Conservation (phyloP, 345 rosid genomes). For the Brassica juncea region DNA sequence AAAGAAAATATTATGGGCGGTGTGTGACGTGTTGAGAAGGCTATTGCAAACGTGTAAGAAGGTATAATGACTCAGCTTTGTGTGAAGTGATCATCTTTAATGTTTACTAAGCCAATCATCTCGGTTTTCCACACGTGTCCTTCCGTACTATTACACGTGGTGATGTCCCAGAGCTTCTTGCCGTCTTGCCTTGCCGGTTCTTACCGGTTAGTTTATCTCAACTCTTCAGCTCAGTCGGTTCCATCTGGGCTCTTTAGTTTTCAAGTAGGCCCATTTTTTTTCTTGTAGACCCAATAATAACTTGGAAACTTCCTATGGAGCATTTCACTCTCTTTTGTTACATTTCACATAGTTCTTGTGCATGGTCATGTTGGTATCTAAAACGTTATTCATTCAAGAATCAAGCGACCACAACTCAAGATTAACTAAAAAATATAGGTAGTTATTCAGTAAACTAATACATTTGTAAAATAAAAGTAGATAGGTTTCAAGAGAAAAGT, state of each 20-base stretch:
- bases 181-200: not conserved
- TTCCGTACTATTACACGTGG: slow-evolving; percentile 29
- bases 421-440: slow-evolving; percentile 8
- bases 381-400: slow-evolving; percentile 18
- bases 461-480: not conserved
- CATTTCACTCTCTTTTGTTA: not conserved
- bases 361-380: not conserved
- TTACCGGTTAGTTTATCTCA: not conserved
- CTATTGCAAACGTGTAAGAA: slow-evolving; percentile 38
- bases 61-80: slow-evolving; percentile 27
- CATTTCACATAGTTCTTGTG: not conserved
- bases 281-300: not conserved
- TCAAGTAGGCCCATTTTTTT: not conserved
- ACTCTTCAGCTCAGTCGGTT: slow-evolving; percentile 8
- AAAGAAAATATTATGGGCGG: slow-evolving; percentile 14
- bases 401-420: slow-evolving; percentile 3
- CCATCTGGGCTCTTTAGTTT: not conserved
- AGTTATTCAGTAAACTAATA: slow-evolving; percentile 21
- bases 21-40: slow-evolving; percentile 43
- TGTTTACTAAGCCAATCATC: not conserved
- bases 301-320: not conserved
- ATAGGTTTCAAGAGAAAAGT: slow-evolving; percentile 45
- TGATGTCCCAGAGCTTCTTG: not conserved
- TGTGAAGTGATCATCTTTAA: slow-evolving; percentile 13
- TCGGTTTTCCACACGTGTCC: slow-evolving; percentile 4